A percentile compares a stretch with the other conserved stretches of the same genome.
Conservation (phyloP, 345 rosid genomes). For the Lepidium didymum region DNA sequence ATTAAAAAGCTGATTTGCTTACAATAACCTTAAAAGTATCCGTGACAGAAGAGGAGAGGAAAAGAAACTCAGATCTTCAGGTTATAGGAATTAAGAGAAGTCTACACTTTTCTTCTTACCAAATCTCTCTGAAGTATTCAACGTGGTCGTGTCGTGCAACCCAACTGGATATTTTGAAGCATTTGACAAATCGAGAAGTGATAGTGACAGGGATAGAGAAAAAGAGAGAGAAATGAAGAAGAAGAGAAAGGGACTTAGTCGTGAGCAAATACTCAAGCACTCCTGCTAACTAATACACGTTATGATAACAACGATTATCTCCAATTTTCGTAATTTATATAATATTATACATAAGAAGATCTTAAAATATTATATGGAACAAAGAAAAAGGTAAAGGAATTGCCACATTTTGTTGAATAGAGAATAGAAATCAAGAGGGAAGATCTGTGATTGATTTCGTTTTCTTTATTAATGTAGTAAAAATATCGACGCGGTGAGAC, state of each 20-base stretch:
- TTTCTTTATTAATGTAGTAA: not conserved
- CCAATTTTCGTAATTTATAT: not conserved
- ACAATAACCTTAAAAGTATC: constrained; percentile 15
- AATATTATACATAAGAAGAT: not conserved
- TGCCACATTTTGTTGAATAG: not conserved
- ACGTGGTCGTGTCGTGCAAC: constrained; percentile 26
- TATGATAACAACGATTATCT: not conserved
- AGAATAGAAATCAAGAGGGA: not conserved
- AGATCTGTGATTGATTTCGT: not conserved
- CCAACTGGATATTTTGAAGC: constrained; percentile 20
- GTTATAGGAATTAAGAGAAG: not conserved
- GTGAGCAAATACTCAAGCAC: constrained; percentile 41
- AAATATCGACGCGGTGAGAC: constrained; percentile 1
- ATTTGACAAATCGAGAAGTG: constrained; percentile 17
- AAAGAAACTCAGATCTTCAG: constrained; percentile 26
- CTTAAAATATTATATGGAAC: not conserved
- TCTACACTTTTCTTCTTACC: constrained; percentile 9
- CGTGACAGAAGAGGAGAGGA: constrained; percentile 2
- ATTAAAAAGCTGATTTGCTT: not conserved
- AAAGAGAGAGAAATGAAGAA: not conserved
- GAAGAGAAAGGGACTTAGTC: constrained; percentile 34
- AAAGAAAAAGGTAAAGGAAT: not conserved
- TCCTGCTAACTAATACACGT: constrained; percentile 31
- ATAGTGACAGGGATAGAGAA: constrained; percentile 14
- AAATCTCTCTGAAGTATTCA: constrained; percentile 25